Conservation (phyloP, 345 rosid genomes). For the Murraya paniculata region DNA sequence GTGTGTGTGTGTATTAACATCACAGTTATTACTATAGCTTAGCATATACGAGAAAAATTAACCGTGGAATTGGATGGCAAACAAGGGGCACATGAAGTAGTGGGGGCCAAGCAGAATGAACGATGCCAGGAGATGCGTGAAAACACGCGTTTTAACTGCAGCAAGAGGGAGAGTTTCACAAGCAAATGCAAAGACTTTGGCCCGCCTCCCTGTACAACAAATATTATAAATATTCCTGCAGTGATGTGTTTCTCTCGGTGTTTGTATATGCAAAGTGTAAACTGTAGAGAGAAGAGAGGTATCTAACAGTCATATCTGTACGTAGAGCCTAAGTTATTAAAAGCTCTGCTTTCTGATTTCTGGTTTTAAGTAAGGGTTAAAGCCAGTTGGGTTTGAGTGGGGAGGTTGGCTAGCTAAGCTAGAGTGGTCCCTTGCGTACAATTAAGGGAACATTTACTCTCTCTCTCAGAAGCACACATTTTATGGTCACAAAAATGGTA, state of each 20-base stretch:
- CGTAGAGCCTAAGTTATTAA: background rate
- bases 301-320: background rate
- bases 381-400: background rate
- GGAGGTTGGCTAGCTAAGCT: too few relatives aligned
- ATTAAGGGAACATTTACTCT: conserved; percentile 5
- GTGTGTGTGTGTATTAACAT: too few relatives aligned
- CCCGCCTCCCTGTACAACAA: too few relatives aligned
- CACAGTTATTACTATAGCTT: too few relatives aligned
- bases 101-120: conserved; percentile 13
- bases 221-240: background rate
- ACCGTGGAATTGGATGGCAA: background rate
- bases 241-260: conserved; percentile 1
- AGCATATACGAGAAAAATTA: background rate
- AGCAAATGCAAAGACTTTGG: too few relatives aligned
- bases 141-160: conserved; percentile 10
- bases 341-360: conserved; percentile 1
- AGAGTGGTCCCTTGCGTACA: conserved; percentile 15
- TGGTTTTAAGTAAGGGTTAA: background rate
- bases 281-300: background rate
- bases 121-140: conserved; percentile 22
- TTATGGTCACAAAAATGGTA: conserved; percentile 14
- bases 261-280: background rate
- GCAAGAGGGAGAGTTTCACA: too few relatives aligned
- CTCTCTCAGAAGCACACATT: background rate
- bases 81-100: background rate